Evolutionary conservation across 352 stramenopile species (phyloP).

Genomic region (Aphanomyces cochlioides): DNA sequence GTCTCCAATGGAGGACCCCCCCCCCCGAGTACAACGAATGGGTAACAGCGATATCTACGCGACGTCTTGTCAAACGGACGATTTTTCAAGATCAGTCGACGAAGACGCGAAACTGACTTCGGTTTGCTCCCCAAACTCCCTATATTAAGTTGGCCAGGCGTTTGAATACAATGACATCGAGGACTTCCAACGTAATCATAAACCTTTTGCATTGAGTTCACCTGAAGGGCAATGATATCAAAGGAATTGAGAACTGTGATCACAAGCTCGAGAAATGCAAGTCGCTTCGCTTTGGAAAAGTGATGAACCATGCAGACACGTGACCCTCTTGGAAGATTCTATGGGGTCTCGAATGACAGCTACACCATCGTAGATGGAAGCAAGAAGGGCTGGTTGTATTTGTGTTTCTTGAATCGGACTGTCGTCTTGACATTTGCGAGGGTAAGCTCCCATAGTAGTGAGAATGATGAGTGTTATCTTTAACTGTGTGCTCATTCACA

Average conservation of each 20-base stretch:
- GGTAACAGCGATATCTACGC: conserved; percentile 30
- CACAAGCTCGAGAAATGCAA: conserved; percentile 44
- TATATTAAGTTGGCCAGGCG: conserved; percentile 48
- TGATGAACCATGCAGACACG: conserved; percentile 73
- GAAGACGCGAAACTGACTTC: conserved; percentile 34
- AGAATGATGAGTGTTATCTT: too few relatives aligned
- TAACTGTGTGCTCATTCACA: too few relatives aligned
- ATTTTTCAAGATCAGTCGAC: conserved; percentile 31
- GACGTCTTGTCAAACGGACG: conserved; percentile 33
- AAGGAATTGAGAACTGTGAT: conserved; percentile 49
- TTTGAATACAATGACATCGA: conserved; percentile 59
- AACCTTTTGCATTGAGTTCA: conserved; percentile 3
- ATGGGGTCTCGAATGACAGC: too few relatives aligned
- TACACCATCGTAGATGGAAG: not conserved
- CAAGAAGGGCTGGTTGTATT: not conserved
- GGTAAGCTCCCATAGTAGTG: too few relatives aligned
- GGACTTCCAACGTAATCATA: conserved; percentile 39
- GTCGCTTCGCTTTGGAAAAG: conserved; percentile 46
- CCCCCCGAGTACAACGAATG: conserved; percentile 35
- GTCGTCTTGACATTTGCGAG: too few relatives aligned
- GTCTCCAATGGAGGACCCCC: too few relatives aligned
- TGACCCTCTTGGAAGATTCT: too few relatives aligned
- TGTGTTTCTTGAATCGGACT: not conserved
- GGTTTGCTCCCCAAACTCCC: conserved; percentile 55
- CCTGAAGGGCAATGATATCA: conserved; percentile 62